Base-by-base conservation (phyloP, 805 yeast species). In the Tetrapisispora pingtungensis region DNA sequence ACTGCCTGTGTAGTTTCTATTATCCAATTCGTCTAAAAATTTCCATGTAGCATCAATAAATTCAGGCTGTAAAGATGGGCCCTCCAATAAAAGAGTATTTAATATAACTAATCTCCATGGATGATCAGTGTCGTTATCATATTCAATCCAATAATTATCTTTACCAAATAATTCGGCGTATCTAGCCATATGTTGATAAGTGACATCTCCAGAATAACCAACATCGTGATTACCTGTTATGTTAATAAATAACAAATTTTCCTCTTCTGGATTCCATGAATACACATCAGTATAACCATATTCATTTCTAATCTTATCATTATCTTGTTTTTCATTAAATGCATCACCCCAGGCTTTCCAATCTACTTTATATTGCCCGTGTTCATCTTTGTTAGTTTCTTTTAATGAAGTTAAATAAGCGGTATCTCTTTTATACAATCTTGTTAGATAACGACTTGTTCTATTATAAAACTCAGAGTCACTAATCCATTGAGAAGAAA, bases 171-270 rank as follows among this genome's bases (percentile, higher is more conserved):
- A 66, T 35, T 68, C 67, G 43, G 71, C 72, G 66, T 78, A 93
- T 52, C 98, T 71, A 1, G 85, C 76, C 79, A 87, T 78, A 56
- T 95, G 95, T 56, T 86, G 96, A 69, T 80, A 79, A 0, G 96
- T 89, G 33, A 94, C 86, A 63, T 93, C 98, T 0, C 97, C 97
- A 41, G 84, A 77, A 60, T 93, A 90, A 0, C 98, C 98, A 37
- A 90, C 79, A 61, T 93, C 98, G 61, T 93, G 98, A 61, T 93
- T 93, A 1, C 98, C 98, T 1, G 95, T 81, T 38, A 93, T 68
- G 60, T 93, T 93, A 49, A 87, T 74, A 57, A 90, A 77, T 32
- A 84, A 65, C 8, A 87, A 88, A 47, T 77, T 78, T 31, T 73
- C 71, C 20, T 65, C 54, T 20, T 63, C 61, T 27, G 36, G 36